These are phyloP conservation scores for Colletotrichum tanaceti DNA, from an alignment of 2,329 filamentous ascomycete genomes.

Conservation along the genomic window DNA sequence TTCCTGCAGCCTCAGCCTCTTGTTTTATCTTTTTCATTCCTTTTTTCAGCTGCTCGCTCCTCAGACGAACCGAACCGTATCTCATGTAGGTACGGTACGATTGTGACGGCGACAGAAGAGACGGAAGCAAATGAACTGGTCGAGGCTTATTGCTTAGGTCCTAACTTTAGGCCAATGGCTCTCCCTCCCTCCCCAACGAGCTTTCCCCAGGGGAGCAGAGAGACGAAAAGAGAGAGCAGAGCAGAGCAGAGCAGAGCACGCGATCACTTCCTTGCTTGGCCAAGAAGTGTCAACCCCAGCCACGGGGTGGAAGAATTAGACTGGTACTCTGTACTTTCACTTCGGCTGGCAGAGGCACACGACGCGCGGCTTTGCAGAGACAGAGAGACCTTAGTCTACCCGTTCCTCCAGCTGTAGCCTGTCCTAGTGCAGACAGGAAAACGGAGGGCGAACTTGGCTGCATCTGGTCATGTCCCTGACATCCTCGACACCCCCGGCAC, in stretches of 20 bases:
- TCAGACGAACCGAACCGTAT: not conserved
- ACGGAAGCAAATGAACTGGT: not conserved
- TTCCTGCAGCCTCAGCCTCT: not conserved
- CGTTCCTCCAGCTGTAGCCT: not conserved
- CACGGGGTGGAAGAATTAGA: not conserved
- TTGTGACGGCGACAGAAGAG: not conserved
- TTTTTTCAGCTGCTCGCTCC: not conserved
- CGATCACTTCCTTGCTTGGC: conserved; percentile 29
- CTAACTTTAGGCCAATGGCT: conserved; percentile 5
- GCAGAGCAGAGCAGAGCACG: conserved; percentile 27
- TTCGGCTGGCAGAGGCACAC: conserved; percentile 15
- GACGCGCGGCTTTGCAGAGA: conserved; percentile 34
- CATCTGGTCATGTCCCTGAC: conserved; percentile 8
- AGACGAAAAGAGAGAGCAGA: too few relatives aligned
- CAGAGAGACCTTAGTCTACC: conserved; percentile 1
- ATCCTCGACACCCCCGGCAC: conserved; percentile 22
- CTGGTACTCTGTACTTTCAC: conserved; percentile 1
- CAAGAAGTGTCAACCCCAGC: conserved; percentile 9
- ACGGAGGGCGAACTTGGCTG: conserved; percentile 28
- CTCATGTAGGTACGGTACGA: too few relatives aligned
- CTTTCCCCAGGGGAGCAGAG: too few relatives aligned
- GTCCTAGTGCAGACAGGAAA: not conserved
- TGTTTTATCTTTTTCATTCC: not conserved
- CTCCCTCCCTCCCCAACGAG: too few relatives aligned
- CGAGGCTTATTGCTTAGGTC: not conserved